Evolutionary conservation across 257 asterid genomes (phyloP), one percentile per base, ranked within the genome.

Genomic region (Buddleja alternifolia): DNA sequence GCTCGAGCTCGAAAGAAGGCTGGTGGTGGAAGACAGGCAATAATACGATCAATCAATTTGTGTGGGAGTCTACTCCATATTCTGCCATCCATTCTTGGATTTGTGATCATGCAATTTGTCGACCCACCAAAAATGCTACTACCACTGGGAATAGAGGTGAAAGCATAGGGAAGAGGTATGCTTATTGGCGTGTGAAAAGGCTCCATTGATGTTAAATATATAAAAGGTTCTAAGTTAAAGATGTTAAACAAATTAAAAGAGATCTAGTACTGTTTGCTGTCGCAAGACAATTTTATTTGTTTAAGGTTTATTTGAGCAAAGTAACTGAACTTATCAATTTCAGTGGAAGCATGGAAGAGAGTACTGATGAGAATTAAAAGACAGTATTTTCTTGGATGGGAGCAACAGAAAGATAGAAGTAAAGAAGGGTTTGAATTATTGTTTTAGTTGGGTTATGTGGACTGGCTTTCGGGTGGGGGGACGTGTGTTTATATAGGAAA

Each of bases 31-130:
- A 93, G 98, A 23, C 76, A 83, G 44, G 96, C 92, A 32, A 93
- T 58, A 17, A 90, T 67, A 45, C 98, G 90, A 24, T 90, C 97
- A 10, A 93, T 19, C 14, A 90, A 66, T 9, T 86, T 78, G 37
- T 82, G 86, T 0, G 98, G 98, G 5, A 93, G 92, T 3, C 95
- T 67, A 47, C 97, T 81, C 98, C 97, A 93, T 10, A 93, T 84
- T 48, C 94, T 80, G 70, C 76, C 54, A 72, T 93, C 96, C 98
- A 93, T 93, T 85, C 86, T 81, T 15, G 85, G 87, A 51, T 1
- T 58, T 6, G 53, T 65, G 5, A 48, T 3, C 61, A 9, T 63
- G 82, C 29, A 24, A 47, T 4, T 53, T 23, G 72, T 16, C 44
- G 63, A 14, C 65, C 73, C 69, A 58, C 36, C 54, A n/a, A n/a